Evolutionary conservation across 192 early-diverging fungal genomes (phyloP).

Genomic region (Coemansia sp.): DNA sequence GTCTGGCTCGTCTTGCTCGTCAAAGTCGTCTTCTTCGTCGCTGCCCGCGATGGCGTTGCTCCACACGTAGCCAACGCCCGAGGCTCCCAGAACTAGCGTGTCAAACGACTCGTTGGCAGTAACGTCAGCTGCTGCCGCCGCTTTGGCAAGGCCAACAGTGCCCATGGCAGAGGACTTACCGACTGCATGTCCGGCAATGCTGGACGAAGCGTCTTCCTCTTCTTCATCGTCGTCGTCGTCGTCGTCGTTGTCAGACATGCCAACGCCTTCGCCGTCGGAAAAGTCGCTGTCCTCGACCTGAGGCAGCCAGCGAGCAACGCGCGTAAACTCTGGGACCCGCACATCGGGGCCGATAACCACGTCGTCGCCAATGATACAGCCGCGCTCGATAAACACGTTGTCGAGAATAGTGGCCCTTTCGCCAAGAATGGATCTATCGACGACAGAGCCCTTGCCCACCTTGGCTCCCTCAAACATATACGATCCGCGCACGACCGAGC

Average conservation of each 20-base stretch:
- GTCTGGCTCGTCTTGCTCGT: constrained; percentile 26
- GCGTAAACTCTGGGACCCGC: constrained; percentile 62
- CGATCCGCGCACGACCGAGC: constrained; percentile 74
- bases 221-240: constrained; percentile 26
- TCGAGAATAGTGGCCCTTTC: constrained; percentile 64
- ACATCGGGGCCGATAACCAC: constrained; percentile 70
- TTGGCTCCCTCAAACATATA: constrained; percentile 80
- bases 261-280: constrained; percentile 13
- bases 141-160: neutral
- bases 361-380: constrained; percentile 71
- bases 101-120: constrained; percentile 28
- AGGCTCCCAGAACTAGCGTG: constrained; percentile 51
- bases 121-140: neutral
- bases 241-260: constrained; percentile 16
- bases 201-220: constrained; percentile 49
- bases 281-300: constrained; percentile 8
- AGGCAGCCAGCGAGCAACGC: constrained; percentile 51
- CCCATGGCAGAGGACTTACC: neutral
- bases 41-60: constrained; percentile 48
- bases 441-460: constrained; percentile 64
- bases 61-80: constrained; percentile 64
- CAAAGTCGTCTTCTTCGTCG: constrained; percentile 57
- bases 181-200: constrained; percentile 5
- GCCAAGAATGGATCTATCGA: constrained; percentile 75
- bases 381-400: constrained; percentile 64